Base-by-base conservation (phyloP, 495 filamentous ascomycete species). In the Cryomyces minteri region DNA sequence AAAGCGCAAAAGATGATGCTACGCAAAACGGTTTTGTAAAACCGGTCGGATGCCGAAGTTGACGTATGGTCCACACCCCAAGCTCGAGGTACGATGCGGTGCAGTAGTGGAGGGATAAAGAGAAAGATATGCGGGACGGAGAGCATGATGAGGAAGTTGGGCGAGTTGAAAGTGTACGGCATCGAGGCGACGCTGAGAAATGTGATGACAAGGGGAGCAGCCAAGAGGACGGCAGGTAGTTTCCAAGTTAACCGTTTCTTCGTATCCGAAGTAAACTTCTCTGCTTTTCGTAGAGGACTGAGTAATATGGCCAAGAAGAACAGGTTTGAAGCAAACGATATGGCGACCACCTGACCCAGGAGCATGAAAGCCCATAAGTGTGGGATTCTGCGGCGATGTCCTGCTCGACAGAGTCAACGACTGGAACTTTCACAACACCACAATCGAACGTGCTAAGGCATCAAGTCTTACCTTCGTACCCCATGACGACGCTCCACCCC, bases 291-390 rank as follows among this genome's bases (percentile, higher is more conserved):
- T 48, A 46, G 43, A 6, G 53, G 50, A 32, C 43, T 51, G 3
- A 56, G 32, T 1, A 51, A 41, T 3, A 56, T 25, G 8, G 54
- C 49, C 7, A 62, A 11, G 45, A 56, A 53, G 49, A 62, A 62
- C 11, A 62, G 52, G 41, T 62, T 62, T 31, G 53, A 53, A 10
- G 54, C 51, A 46, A 58, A 62, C 25, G 55, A 55, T 41, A 62
- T 53, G 2, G 56, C 55, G 9, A 60, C 53, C 9, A 62, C 49
- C 42, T 62, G 60, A 18, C 50, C 51, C 2, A 62, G 48, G 7
- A 53, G 45, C 45, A 62, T 58, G 46, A 59, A 62, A 5, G 56
- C 60, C 58, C 56, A 60, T 5, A 58, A 55, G 37, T 53, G 49
- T 8, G 55, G 55, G 12, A 62, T 53, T 5, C 48, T 42, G 2